Percentiles rank a stretch among this genome's conserved stretches.
phyloP scores from a whole-genome alignment of 2,329 filamentous ascomycete species.

The Penicillium concentricum region DNA sequence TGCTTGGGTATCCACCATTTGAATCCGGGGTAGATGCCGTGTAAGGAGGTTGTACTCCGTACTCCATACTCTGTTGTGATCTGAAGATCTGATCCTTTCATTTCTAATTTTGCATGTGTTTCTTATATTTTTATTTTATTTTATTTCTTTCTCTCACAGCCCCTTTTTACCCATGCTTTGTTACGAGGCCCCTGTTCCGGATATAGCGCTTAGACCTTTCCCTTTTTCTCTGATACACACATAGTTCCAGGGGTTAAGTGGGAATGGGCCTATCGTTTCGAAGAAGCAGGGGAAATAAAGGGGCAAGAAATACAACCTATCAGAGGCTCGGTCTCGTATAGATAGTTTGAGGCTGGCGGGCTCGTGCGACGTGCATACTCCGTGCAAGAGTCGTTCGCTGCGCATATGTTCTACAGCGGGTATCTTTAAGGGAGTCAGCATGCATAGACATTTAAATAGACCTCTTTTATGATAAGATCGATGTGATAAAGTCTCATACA shows the following conservation, averaged over 20 bases:
- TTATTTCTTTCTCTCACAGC: no score
- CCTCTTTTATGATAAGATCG: no score
- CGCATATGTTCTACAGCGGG: no score
- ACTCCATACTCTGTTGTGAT: not conserved
- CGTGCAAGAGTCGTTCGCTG: not conserved
- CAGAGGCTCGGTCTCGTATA: not conserved
- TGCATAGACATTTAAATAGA: not conserved
- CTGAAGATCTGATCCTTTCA: not conserved
- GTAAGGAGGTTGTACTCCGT: not conserved
- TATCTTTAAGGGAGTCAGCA: no score
- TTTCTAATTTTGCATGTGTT: not conserved
- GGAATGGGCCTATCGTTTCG: not conserved
- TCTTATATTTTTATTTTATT: not conserved
- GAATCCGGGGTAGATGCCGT: constrained; percentile 15
- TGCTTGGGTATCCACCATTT: not conserved
- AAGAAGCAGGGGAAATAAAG: not conserved
- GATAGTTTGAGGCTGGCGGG: not conserved
- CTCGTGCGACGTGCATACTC: not conserved
- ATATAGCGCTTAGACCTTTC: not conserved
- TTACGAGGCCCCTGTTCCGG: not conserved
- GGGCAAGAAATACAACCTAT: not conserved
- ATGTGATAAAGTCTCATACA: not conserved
- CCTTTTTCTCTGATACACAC: not conserved
- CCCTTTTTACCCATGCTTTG: not conserved
- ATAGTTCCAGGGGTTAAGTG: not conserved